Evolutionary conservation across 257 asterid genomes (phyloP).

Genomic region (Solanum piurae): DNA sequence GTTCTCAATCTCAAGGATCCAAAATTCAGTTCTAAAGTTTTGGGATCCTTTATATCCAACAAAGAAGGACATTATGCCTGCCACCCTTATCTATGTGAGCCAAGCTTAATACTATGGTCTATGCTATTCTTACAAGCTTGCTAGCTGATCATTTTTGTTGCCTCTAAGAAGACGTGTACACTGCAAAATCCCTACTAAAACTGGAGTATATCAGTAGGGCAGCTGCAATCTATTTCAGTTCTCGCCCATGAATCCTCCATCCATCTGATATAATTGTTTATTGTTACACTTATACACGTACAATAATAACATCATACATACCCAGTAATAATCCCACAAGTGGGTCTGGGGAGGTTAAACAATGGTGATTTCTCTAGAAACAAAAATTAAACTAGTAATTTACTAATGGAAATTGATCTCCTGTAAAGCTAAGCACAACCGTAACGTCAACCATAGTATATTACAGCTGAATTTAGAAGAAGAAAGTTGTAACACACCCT

Average conservation of each 20-base stretch:
- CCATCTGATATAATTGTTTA: neutral
- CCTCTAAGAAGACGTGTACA: neutral
- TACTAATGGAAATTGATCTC: neutral
- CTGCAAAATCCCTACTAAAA: neutral
- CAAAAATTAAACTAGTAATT: neutral
- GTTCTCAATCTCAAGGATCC: neutral
- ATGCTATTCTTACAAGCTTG: neutral
- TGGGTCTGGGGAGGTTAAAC: neutral
- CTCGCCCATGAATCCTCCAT: neutral
- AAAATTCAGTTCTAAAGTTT: neutral
- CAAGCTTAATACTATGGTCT: neutral
- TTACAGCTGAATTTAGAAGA: neutral
- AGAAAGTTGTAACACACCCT: constrained; percentile 30
- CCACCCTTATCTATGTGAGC: neutral
- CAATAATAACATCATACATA: neutral
- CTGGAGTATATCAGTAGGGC: neutral
- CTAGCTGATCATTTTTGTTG: neutral
- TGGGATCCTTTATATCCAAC: neutral
- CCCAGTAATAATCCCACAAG: neutral
- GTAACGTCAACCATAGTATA: neutral
- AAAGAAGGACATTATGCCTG: neutral
- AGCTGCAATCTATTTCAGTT: neutral
- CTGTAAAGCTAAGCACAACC: neutral
- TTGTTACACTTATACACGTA: neutral
- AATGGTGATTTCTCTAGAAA: neutral